These are phyloP conservation scores for Penicillium waksmanii DNA, from an alignment of 495 filamentous ascomycete genomes.

Conservation along the genomic window DNA sequence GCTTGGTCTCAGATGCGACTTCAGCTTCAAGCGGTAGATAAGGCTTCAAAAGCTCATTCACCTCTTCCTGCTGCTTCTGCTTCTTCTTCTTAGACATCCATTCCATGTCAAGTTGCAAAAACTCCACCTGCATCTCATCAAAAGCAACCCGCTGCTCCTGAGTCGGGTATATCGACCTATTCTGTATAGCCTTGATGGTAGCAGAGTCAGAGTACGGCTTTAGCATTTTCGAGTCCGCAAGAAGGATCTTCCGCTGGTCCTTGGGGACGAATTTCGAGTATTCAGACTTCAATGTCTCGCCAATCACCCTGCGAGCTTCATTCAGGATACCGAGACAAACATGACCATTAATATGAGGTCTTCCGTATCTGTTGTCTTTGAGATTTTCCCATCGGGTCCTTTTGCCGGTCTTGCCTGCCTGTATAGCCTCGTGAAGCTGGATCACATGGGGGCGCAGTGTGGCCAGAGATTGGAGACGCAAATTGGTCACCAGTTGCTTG, in stretches of 20 bases:
- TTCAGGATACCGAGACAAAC: conserved; percentile 31
- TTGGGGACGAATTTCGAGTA: conserved; percentile 33
- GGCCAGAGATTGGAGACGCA: conserved; percentile 29
- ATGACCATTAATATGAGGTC: conserved; percentile 11
- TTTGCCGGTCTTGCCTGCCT: conserved; percentile 7
- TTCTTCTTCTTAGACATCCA: neutral
- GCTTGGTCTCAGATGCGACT: neutral
- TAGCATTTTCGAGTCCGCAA: conserved; percentile 30
- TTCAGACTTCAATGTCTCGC: conserved; percentile 32
- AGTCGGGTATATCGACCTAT: conserved; percentile 27
- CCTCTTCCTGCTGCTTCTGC: neutral
- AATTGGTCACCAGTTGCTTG: conserved; percentile 30
- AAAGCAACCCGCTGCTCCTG: conserved; percentile 26
- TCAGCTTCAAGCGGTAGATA: neutral
- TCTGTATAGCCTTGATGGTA: conserved; percentile 18
- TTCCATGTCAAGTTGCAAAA: neutral
- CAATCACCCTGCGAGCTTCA: conserved; percentile 33
- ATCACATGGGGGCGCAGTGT: conserved; percentile 33
- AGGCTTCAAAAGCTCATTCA: neutral
- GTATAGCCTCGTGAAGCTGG: conserved; percentile 37
- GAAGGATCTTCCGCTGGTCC: conserved; percentile 26
- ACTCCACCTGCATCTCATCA: conserved; percentile 12
- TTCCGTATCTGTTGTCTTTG: conserved; percentile 6
- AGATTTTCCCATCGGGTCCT: conserved; percentile 15
- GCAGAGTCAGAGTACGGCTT: conserved; percentile 38